Base-by-base conservation (phyloP, 169 alveolate species). In the Plasmodium ovale region DNA sequence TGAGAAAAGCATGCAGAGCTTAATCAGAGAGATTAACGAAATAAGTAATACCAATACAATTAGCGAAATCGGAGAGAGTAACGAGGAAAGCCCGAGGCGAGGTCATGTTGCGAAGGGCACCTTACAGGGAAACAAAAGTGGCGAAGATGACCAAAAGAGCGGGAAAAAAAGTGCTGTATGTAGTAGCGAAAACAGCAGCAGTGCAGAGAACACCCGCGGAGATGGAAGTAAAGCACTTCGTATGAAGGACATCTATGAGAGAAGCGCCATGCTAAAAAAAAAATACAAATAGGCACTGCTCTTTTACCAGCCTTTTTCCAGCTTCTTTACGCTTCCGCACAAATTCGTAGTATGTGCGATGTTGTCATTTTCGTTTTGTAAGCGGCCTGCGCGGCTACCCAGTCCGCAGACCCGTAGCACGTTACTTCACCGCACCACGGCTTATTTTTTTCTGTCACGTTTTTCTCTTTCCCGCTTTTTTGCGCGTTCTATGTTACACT, bases 261-360 rank as follows among this genome's bases (percentile, higher is more conserved):
- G 23, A 16, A 60, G 74, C 47, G 67, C 56, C 49, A 2, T 60
- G 21, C 37, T 74, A 7, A 65, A 68, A 54, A 74, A 62, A 21
- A 60, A 60, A 44, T 74, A 74, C n/a, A 74, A 74, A 68, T 74
- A 53, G 29, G n/a, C n/a, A n/a, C n/a, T n/a, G n/a, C n/a, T n/a
- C n/a, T n/a, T n/a, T n/a, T n/a, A n/a, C n/a, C n/a, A n/a, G n/a
- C n/a, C n/a, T n/a, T n/a, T n/a, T n/a, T n/a, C n/a, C n/a, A n/a
- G n/a, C n/a, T n/a, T n/a, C n/a, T n/a, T n/a, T n/a, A n/a, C n/a
- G n/a, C n/a, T n/a, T n/a, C n/a, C n/a, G n/a, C n/a, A n/a, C n/a
- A n/a, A n/a, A n/a, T n/a, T n/a, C n/a, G n/a, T n/a, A n/a, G n/a
- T n/a, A n/a, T n/a, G n/a, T n/a, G n/a, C n/a, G n/a, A n/a, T n/a